Evolutionary conservation across 805 yeast genomes (phyloP).

Genomic region (Candida rishiriensis): DNA sequence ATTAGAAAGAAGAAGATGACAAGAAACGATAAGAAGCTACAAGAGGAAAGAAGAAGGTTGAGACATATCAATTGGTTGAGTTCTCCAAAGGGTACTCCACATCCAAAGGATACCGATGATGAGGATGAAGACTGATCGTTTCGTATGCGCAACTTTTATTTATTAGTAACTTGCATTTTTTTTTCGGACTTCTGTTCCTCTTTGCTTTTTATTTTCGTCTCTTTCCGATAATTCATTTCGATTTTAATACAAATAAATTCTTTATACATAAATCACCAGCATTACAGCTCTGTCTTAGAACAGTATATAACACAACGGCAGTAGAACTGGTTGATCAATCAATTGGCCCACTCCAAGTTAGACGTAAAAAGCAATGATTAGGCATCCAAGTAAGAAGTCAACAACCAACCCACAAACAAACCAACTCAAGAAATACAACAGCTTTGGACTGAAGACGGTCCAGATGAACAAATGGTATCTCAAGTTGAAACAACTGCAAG

Average conservation of each 20-base stretch:
- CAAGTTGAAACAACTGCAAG: constrained; percentile 66
- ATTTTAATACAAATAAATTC: neutral
- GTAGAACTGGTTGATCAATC: no score
- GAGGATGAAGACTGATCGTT: constrained; percentile 49
- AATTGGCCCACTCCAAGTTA: neutral
- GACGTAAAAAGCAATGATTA: constrained; percentile 18
- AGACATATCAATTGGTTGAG: constrained; percentile 93
- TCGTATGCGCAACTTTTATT: neutral
- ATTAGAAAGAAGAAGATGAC: constrained; percentile 95
- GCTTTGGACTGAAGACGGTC: constrained; percentile 96
- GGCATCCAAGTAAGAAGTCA: constrained; percentile 28
- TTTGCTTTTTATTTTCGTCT: neutral
- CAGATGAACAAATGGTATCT: constrained; percentile 89
- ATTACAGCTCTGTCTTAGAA: neutral
- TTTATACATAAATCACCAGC: neutral
- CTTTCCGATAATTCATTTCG: neutral
- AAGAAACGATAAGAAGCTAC: constrained; percentile 88
- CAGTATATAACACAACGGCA: neutral
- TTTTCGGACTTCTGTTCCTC: neutral
- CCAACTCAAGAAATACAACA: constrained; percentile 82
- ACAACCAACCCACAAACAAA: constrained; percentile 41
- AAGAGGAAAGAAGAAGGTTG: constrained; percentile 90
- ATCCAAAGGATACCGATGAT: constrained; percentile 89
- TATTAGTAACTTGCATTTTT: neutral
- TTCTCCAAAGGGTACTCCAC: constrained; percentile 97